phyloP scores from a whole-genome alignment of 192 early-diverging fungal genomes.

The Entomortierella parvispora region DNA sequence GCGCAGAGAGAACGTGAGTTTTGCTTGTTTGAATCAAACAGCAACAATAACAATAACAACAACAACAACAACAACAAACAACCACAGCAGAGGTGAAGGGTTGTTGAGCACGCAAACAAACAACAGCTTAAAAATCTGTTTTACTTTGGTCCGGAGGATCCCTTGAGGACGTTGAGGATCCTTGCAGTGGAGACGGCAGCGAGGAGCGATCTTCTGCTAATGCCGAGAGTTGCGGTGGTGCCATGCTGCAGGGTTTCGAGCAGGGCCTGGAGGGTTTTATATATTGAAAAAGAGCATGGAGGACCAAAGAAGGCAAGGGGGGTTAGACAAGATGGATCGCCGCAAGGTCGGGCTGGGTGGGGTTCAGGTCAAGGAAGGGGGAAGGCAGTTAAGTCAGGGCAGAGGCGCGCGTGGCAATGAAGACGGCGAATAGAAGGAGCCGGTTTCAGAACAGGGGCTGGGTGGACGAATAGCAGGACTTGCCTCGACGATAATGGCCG shows the following conservation, averaged over 20 bases:
- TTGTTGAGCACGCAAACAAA: not conserved
- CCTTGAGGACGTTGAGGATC: slow-evolving; percentile 60
- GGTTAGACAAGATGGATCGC: not conserved
- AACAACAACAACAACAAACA: not conserved
- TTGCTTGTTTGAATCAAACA: too few species aligned
- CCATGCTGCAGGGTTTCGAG: slow-evolving; percentile 71
- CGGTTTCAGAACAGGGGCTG: too few species aligned
- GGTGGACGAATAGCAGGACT: not conserved
- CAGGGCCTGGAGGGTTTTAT: slow-evolving; percentile 37
- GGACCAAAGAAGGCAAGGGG: not conserved
- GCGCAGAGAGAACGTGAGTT: not conserved
- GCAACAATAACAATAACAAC: not conserved
- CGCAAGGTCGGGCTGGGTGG: not conserved
- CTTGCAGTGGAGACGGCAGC: slow-evolving; percentile 71
- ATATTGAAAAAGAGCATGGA: not conserved
- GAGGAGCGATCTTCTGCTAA: slow-evolving; percentile 64
- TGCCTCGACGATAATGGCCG: slow-evolving; percentile 67
- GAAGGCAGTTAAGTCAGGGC: too few species aligned
- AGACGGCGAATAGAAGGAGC: too few species aligned
- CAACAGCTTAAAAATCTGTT: slow-evolving; percentile 19
- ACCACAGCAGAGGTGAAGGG: not conserved
- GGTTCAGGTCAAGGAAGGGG: too few species aligned
- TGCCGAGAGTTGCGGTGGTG: slow-evolving; percentile 64
- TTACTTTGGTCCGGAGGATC: slow-evolving; percentile 38
- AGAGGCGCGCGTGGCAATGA: too few species aligned